phyloP scores from a whole-genome alignment of 169 alveolate species.

The Plasmodium malariae region DNA sequence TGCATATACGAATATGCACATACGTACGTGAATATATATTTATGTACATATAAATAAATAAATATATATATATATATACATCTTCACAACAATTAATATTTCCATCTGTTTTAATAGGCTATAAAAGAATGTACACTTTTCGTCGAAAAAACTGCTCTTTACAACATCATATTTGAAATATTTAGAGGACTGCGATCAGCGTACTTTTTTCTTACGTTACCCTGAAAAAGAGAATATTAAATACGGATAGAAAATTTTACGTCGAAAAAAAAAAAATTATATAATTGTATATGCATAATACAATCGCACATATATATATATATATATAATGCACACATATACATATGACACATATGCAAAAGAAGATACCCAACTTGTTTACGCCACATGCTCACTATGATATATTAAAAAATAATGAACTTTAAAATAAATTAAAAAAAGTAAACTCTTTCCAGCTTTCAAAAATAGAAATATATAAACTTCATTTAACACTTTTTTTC shows the following conservation, averaged over 20 bases:
- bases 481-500: too few species aligned
- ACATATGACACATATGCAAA: not conserved
- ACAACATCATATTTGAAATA: slow-evolving; percentile 61
- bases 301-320: not conserved
- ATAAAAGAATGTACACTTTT: too few species aligned
- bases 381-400: too few species aligned
- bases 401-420: too few species aligned
- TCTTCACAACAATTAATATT: not conserved
- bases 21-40: slow-evolving; percentile 1
- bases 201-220: slow-evolving; percentile 29
- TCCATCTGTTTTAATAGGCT: too few species aligned
- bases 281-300: not conserved
- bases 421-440: too few species aligned
- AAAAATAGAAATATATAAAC: too few species aligned
- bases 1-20: not conserved
- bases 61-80: too few species aligned
- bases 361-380: too few species aligned
- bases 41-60: not conserved
- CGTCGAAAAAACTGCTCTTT: not conserved
- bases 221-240: too few species aligned
- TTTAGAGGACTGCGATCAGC: slow-evolving; percentile 14
- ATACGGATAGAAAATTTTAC: too few species aligned
- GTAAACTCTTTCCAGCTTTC: too few species aligned
- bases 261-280: slow-evolving; percentile 2
- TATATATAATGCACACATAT: not conserved